Conservation (phyloP, 2,329 filamentous ascomycete species). For the Xenosphaeropsis pyriputrescens region DNA sequence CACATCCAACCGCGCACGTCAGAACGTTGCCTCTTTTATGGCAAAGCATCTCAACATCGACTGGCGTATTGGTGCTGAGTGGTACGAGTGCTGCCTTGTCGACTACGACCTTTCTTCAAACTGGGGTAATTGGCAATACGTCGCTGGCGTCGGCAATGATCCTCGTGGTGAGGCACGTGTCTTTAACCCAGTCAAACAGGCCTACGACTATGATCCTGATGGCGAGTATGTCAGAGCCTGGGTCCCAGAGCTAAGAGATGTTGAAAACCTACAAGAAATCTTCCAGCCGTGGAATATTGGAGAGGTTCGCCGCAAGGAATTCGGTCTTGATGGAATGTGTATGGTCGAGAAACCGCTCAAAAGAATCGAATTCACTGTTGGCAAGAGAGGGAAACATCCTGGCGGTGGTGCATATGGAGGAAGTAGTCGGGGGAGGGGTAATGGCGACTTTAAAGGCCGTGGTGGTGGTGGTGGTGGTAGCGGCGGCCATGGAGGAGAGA, state of each 20-base stretch:
- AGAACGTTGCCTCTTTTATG: slow-evolving; percentile 65
- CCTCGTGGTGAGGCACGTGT: slow-evolving; percentile 53
- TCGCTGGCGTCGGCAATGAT: slow-evolving; percentile 67
- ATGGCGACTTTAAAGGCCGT: neutral
- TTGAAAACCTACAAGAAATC: slow-evolving; percentile 27
- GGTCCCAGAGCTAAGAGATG: slow-evolving; percentile 47
- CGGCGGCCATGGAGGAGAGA: neutral
- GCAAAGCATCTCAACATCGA: slow-evolving; percentile 61
- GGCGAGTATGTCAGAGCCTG: slow-evolving; percentile 60
- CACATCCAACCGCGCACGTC: slow-evolving; percentile 60
- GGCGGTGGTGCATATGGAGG: slow-evolving; percentile 1
- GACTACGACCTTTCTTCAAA: slow-evolving; percentile 68
- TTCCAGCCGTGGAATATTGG: slow-evolving; percentile 59
- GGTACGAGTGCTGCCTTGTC: slow-evolving; percentile 61
- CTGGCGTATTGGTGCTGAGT: slow-evolving; percentile 70
- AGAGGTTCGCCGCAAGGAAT: slow-evolving; percentile 36
- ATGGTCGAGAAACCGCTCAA: slow-evolving; percentile 56
- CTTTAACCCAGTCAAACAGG: slow-evolving; percentile 74
- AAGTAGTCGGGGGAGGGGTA: neutral
- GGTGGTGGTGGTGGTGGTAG: neutral
- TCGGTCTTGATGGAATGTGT: slow-evolving; percentile 39
- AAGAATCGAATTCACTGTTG: slow-evolving; percentile 47
- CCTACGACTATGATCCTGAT: slow-evolving; percentile 58
- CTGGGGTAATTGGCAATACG: slow-evolving; percentile 77
- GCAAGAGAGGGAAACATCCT: slow-evolving; percentile 4